Percentiles rank a stretch among this genome's conserved stretches.
phyloP scores from a whole-genome alignment of 768 basidiomycete species.

The Suillus subaureus region DNA sequence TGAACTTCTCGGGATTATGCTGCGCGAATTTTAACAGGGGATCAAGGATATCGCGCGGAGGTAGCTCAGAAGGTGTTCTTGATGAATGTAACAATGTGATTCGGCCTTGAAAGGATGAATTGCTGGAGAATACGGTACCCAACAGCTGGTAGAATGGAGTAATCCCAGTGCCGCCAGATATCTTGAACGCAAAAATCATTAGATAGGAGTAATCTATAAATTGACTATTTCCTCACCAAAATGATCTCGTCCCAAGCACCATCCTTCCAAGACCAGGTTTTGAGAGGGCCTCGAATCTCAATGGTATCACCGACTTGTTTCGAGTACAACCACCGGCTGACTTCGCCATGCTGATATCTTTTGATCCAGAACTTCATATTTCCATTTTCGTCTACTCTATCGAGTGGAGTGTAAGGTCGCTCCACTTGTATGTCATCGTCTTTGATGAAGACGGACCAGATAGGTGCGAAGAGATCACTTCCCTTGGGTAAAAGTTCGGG shows the following conservation, averaged over 20 bases:
- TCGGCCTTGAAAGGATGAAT: conserved; percentile 42
- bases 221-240: conserved; percentile 51
- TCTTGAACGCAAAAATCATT: conserved; percentile 42
- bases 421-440: conserved; percentile 90
- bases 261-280: conserved; percentile 62
- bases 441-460: conserved; percentile 82
- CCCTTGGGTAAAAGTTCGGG: conserved; percentile 38
- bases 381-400: conserved; percentile 67
- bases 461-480: conserved; percentile 37
- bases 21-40: conserved; percentile 52
- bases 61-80: conserved; percentile 59
- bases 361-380: conserved; percentile 82
- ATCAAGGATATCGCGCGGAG: conserved; percentile 62
- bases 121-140: conserved; percentile 48
- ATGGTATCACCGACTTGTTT: conserved; percentile 66
- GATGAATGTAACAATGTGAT: conserved; percentile 80
- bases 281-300: conserved; percentile 76
- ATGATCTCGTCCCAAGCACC: conserved; percentile 77
- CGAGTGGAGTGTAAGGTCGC: conserved; percentile 80
- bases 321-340: conserved; percentile 80
- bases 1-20: conserved; percentile 56
- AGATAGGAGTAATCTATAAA: not conserved
- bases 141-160: conserved; percentile 85
- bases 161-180: conserved; percentile 87
- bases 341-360: conserved; percentile 76